These are phyloP conservation scores for Fonsecaea monophora DNA, from an alignment of 2,329 filamentous ascomycete genomes.

Conservation along the genomic window DNA sequence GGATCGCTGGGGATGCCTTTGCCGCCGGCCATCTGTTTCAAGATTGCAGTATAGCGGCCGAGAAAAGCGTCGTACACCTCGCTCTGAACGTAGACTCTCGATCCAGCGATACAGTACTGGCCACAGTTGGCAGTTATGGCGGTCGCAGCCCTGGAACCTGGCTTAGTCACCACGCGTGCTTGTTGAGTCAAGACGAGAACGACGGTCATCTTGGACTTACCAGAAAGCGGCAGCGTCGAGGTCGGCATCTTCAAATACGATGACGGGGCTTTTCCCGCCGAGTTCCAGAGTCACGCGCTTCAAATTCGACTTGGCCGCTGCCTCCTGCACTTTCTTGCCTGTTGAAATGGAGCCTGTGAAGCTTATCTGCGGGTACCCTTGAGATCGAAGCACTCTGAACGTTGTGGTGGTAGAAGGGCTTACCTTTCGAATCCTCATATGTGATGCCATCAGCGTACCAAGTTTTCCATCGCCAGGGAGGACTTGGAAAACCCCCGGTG, in stretches of 20 bases:
- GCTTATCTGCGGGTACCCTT: slow-evolving; percentile 38
- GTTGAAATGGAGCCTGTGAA: slow-evolving; percentile 68
- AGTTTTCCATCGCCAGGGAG: slow-evolving; percentile 66
- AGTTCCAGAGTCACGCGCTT: slow-evolving; percentile 68
- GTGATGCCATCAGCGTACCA: slow-evolving; percentile 63
- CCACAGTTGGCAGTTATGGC: slow-evolving; percentile 44
- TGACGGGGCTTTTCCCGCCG: slow-evolving; percentile 46
- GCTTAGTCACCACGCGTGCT: too few species aligned
- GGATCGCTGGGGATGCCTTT: slow-evolving; percentile 72
- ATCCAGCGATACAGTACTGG: slow-evolving; percentile 48
- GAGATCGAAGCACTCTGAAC: too few species aligned
- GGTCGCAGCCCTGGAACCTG: slow-evolving; percentile 26
- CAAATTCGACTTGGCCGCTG: slow-evolving; percentile 58
- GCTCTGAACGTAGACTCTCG: slow-evolving; percentile 69
- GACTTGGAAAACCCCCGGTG: slow-evolving; percentile 66
- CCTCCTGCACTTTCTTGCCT: slow-evolving; percentile 66
- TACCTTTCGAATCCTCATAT: slow-evolving; percentile 66
- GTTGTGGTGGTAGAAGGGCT: too few species aligned
- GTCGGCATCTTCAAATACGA: slow-evolving; percentile 47
- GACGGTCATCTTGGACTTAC: slow-evolving; percentile 1
- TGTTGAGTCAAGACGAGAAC: too few species aligned
- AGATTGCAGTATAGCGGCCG: slow-evolving; percentile 43
- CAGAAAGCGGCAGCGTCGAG: slow-evolving; percentile 44
- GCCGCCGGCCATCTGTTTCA: slow-evolving; percentile 44
- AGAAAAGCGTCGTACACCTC: slow-evolving; percentile 66